phyloP scores from a whole-genome alignment of 192 early-diverging fungal species.

The Obelidium mucronatum region DNA sequence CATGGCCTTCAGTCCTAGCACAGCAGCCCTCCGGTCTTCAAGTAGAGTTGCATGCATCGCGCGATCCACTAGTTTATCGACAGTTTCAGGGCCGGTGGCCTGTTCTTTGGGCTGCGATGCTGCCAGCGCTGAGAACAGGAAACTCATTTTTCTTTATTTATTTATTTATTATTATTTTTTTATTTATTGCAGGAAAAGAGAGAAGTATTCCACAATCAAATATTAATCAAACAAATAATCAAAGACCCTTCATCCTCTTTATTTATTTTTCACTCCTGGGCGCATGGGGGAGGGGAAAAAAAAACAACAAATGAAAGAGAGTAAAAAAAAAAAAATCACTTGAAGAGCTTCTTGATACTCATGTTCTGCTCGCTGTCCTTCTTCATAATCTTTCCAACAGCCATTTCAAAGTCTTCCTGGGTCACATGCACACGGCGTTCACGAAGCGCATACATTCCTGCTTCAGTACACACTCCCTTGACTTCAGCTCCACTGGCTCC shows the following conservation, averaged over 20 bases:
- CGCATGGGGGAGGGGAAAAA: background rate
- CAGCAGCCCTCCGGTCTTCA: conserved; percentile 90
- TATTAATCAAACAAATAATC: no score
- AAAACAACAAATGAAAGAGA: conserved; percentile 2
- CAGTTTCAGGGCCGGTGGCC: conserved; percentile 70
- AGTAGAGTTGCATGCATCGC: conserved; percentile 82
- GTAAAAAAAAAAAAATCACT: conserved; percentile 60
- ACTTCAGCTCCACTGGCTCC: conserved; percentile 98
- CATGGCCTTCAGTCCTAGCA: conserved; percentile 85
- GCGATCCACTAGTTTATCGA: conserved; percentile 85
- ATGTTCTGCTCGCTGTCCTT: conserved; percentile 97
- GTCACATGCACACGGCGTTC: conserved; percentile 99
- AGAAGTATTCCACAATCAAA: no score
- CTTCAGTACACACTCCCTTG: conserved; percentile 99
- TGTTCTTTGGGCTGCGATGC: conserved; percentile 15
- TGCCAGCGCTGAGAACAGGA: conserved; percentile 23
- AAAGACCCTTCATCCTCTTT: no score
- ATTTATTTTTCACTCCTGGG: no score
- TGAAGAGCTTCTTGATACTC: conserved; percentile 97
- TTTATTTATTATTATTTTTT: background rate
- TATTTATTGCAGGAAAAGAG: background rate
- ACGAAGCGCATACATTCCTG: conserved; percentile 97
- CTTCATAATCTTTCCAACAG: conserved; percentile 99
- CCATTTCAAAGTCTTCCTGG: conserved; percentile 99
- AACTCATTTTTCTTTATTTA: conserved; percentile 9